Evolutionary conservation across 345 rosid species (phyloP), one percentile per base, ranked within the genome.

Genomic region (Lumnitzera racemosa): DNA sequence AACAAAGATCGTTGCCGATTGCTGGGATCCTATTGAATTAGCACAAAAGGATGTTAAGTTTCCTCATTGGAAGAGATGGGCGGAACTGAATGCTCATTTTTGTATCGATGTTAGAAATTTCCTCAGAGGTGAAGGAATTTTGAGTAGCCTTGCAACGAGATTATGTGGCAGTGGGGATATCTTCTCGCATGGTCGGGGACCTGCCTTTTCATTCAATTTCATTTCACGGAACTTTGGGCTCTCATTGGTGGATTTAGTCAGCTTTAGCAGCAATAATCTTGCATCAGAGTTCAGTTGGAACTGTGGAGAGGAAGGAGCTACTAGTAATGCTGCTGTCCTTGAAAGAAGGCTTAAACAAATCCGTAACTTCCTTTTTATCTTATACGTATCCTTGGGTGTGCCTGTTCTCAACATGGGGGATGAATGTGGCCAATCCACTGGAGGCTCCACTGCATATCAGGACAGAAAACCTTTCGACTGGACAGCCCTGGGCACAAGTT

Each of bases 341-440:
- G 95, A 88, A 75, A 84, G 79, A 74, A 73, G 96, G 63, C 81
- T 94, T 47, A 90, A 90, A 56, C 97, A 94, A 71, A 82, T 84
- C 25, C 95, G 95, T 0, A 94, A 88, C 71, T 88, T 80, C 72
- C 74, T 94, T 70, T 87, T 94, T 58, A 68, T 85, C 62, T 72
- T 86, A 54, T 90, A 67, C 70, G 64, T 88, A 64, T 90, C 99
- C 2, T 75, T 84, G 3, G 99, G 97, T 25, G 71, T 86, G 58
- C 99, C 99, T 0, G 77, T 88, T 58, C 95, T 94, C 55, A 87
- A 86, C 79, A 84, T 84, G 96, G 99, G 99, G 61, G 99, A 90
- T 70, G 97, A 94, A 70, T 90, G 90, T 49, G 97, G 99, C 65
- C 72, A 82, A 64, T 90, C 99, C 15, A 69, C 91, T 9, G 73